phyloP scores from a whole-genome alignment of 805 yeast genomes.

The Diddensiella santjacobensis region DNA sequence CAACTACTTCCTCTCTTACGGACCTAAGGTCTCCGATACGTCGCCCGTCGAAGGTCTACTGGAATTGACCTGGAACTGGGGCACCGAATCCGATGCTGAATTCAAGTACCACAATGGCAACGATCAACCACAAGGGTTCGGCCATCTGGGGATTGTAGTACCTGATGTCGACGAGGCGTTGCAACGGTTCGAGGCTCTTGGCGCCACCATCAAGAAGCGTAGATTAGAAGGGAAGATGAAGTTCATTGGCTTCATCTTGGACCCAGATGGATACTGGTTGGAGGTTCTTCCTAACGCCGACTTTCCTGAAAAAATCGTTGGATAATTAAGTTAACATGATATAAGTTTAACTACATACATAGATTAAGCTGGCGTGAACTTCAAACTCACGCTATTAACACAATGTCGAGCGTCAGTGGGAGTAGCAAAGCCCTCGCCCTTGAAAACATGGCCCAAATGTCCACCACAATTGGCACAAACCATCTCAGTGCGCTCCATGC shows the following conservation, averaged over 20 bases:
- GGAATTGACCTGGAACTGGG: conserved; percentile 94
- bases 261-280: conserved; percentile 87
- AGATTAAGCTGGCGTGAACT: conserved; percentile 41
- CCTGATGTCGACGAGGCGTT: conserved; percentile 54
- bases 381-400: conserved; percentile 80
- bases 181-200: conserved; percentile 43
- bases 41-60: conserved; percentile 60
- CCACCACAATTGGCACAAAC: conserved; percentile 86
- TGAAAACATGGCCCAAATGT: conserved; percentile 92
- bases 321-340: neutral
- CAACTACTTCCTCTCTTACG: conserved; percentile 79
- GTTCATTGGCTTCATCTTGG: conserved; percentile 76
- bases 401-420: conserved; percentile 95
- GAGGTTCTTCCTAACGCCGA: conserved; percentile 56
- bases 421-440: conserved; percentile 85
- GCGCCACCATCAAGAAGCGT: conserved; percentile 46
- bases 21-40: conserved; percentile 32
- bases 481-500: conserved; percentile 88
- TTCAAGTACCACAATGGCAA: conserved; percentile 85
- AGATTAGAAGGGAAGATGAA: conserved; percentile 42
- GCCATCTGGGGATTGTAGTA: conserved; percentile 75
- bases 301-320: conserved; percentile 24
- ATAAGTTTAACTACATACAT: neutral
- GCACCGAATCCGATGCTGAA: conserved; percentile 75
- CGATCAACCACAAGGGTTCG: conserved; percentile 74